These are phyloP conservation scores for Apiotrichum siamense DNA, from an alignment of 1,284 basidiomycete genomes.

Conservation along the genomic window DNA sequence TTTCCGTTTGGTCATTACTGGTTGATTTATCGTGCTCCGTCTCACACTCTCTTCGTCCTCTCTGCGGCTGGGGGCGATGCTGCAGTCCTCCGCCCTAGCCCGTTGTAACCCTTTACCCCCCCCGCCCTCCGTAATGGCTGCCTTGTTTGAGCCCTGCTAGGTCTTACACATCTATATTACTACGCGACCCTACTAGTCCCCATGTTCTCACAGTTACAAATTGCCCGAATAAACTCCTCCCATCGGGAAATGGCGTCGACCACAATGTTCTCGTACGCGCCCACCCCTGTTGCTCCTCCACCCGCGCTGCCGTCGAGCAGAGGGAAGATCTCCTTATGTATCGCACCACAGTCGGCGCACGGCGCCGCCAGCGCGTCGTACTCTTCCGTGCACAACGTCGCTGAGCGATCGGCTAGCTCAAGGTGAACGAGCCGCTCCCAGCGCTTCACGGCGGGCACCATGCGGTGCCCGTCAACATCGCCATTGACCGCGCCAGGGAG, in stretches of 20 bases:
- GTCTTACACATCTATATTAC: neutral
- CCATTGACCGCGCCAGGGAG: conserved; percentile 33
- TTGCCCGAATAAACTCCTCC: conserved; percentile 37
- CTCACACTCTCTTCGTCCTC: neutral
- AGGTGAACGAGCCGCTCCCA: conserved; percentile 47
- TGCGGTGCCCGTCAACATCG: conserved; percentile 12
- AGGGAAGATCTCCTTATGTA: conserved; percentile 44
- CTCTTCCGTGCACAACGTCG: conserved; percentile 6
- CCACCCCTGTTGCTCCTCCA: no score
- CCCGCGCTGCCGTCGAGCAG: conserved; percentile 10
- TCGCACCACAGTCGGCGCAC: conserved; percentile 38
- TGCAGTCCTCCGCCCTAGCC: no score
- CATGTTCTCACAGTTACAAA: no score
- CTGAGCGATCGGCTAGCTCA: conserved; percentile 39
- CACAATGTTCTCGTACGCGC: conserved; percentile 37
- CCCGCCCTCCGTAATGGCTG: no score
- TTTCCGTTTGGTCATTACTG: neutral
- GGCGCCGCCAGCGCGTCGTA: conserved; percentile 20
- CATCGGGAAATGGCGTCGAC: conserved; percentile 39
- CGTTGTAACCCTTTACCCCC: no score
- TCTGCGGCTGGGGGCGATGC: no score
- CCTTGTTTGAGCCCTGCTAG: neutral
- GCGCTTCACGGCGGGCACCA: conserved; percentile 33
- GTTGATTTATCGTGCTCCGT: neutral
- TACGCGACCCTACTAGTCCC: neutral